Evolutionary conservation across 805 yeast genomes (phyloP), one percentile per base, ranked within the genome.

Genomic region (Kluyveromyces nonfermentans): DNA sequence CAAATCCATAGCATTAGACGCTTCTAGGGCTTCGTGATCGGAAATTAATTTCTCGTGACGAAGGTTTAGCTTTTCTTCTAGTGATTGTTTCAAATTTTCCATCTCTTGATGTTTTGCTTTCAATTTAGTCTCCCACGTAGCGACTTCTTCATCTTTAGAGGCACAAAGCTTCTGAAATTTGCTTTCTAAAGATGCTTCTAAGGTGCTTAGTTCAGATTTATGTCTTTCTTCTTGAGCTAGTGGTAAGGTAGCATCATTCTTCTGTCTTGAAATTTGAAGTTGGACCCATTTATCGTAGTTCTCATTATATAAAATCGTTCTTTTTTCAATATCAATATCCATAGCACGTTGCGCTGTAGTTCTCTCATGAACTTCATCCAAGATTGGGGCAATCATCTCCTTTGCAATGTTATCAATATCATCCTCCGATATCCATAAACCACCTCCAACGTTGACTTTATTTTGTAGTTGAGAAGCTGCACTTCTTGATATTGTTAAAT

Each of bases 401-500:
- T 78, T 68, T 17, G 98, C 97, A 68, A 90, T 75, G 41, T 73
- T 73, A 50, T 85, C 82, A 48, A 93, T 76, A 56, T 89, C 96
- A 17, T 70, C 74, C 47, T 74, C 82, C 33, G 84, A 71, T 74
- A 90, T 77, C 56, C 73, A 76, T 46, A 85, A 71, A 2, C 97
- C 97, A 49, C 95, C 96, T 47, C 98, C 98, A 49, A 90, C 66
- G 56, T 86, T 73, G 54, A 87, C 69, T 60, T 80, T 75, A 37
- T 37, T 45, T 31, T 38, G 28, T 50, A 80, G 78, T 41, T 54
- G 59, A 49, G 68, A 59, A 48, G 71, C 69, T 40, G 57, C 52
- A 37, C 58, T 57, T 41, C 73, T 57, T 55, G 90, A 74, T 58
- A 76, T 78, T 40, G 74, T 76, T 38, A 74, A 69, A 54, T 78